Evolutionary conservation across 2,329 filamentous ascomycete species (phyloP), one percentile per base, ranked within the genome.

Genomic region (Calonectria leucothoes): DNA sequence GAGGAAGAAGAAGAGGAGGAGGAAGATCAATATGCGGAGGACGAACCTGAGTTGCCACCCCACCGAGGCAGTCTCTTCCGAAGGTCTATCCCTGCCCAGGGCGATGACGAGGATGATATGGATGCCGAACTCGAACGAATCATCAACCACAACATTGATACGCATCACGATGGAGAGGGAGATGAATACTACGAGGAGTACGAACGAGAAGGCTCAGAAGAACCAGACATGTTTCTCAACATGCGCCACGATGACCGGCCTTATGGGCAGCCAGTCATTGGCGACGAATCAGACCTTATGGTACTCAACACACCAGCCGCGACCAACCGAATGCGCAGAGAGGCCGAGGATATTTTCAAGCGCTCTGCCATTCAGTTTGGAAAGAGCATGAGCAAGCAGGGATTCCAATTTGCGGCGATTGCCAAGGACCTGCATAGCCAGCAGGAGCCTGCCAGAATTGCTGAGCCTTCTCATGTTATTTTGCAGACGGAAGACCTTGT

Each of bases 401-500:
- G 91, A 11, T 92, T 92, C 66, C 90, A 91, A 55, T 94, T 95
- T 80, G 89, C 92, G 5, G 87, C 90, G 8, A 91, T 98, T 72
- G 94, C 94, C 35, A 94, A 93, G 81, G 92, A 93, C 74, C 84
- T 96, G 12, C 91, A 93, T 87, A 82, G 71, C 6, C 82, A 86
- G 83, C 82, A 91, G 82, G 89, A 89, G 42, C 86, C 90, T 39
- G 91, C 94, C 1, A 80, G 85, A 23, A 86, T 97, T 57, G 88
- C 88, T 6, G 96, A 98, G 84, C 87, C 92, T 1, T 91, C 93
- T 73, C 88, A 92, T 57, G 83, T 98, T 25, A 91, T 98, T 57
- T 85, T 97, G 39, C 88, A 91, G 63, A 97, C 94, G 14, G 96
- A 98, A 82, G 89, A 91, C 48, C 85, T 95, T 49, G 86, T 98